Evolutionary conservation across 257 asterid species (phyloP).

Genomic region (Capsicum pubescens): DNA sequence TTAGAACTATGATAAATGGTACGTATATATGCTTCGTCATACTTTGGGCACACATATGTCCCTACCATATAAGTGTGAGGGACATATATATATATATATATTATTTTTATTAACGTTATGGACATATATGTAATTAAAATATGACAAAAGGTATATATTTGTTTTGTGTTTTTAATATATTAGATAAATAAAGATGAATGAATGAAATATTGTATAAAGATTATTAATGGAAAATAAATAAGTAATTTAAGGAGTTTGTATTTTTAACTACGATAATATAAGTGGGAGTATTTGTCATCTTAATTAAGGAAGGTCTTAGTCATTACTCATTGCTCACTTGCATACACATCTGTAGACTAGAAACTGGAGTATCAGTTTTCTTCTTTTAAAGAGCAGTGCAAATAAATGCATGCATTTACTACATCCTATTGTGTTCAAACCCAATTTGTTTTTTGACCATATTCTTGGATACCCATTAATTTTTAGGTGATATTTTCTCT

Average conservation of each 20-base stretch:
- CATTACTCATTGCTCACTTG: background rate
- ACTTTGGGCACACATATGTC: no score
- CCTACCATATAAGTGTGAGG: no score
- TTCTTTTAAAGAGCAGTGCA: conserved; percentile 22
- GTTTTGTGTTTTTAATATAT: no score
- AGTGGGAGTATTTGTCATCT: background rate
- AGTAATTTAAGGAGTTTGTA: background rate
- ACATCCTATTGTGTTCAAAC: background rate
- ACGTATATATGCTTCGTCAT: no score
- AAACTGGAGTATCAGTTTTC: background rate
- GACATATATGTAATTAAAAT: no score
- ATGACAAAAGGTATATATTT: no score
- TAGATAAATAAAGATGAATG: no score
- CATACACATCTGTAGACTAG: background rate
- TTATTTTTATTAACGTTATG: no score
- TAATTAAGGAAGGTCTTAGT: background rate
- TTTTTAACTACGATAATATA: background rate
- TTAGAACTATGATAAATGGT: no score
- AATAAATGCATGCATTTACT: conserved; percentile 17
- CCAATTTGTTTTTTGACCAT: background rate
- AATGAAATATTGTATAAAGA: background rate
- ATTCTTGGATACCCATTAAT: background rate
- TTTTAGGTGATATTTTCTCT: background rate
- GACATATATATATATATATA: no score
- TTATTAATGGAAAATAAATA: background rate